Base-by-base conservation (phyloP, 371 early-diverging fungal species). In the Mortierella sp. region DNA sequence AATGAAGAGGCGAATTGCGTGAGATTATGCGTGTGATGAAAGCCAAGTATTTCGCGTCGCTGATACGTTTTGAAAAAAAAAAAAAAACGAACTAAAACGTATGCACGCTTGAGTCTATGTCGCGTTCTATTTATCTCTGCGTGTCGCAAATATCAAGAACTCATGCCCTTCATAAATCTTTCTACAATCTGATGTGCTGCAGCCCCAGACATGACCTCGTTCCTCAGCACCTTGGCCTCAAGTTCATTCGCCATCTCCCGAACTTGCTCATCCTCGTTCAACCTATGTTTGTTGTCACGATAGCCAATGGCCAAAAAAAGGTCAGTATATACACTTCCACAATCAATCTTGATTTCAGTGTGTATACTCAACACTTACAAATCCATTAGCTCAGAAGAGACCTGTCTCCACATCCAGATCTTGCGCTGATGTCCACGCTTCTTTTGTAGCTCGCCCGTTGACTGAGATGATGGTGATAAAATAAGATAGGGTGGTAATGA, bases 381-480 rank as follows among this genome's bases (percentile, higher is more conserved):
- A 19, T 78, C 78, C 54, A 89, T 50, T 2, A 92, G 61, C 58
- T 89, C 85, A 3, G 88, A 82, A 1, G 80, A 79, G 23, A 92
- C 84, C 51, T 88, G 86, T 27, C 88, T 81, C 92, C 92, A 93
- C 90, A 92, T 92, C 91, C 91, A 92, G 57, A 84, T 80, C 47
- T 81, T 79, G 49, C 86, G 82, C 66, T 93, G 93, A 9, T 57
- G 62, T 7, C 84, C 86, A 6, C 93, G 81, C 71, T 84, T 76
- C 41, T 59, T 50, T 34, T 75, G 70, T 51, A 90, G 72, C 39
- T 85, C 82, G 15, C 82, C 82, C 3, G 78, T 78, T 15, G 80
- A 69, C 81, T 81, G 68, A 31, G 26, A n/a, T 4, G 15, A 32
- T n/a, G n/a, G n/a, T n/a, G n/a, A n/a, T n/a, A 27, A 32, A 19